These are phyloP conservation scores for Didymellaceae sp. DNA, from an alignment of 2,329 filamentous ascomycete species.

Conservation along the genomic window DNA sequence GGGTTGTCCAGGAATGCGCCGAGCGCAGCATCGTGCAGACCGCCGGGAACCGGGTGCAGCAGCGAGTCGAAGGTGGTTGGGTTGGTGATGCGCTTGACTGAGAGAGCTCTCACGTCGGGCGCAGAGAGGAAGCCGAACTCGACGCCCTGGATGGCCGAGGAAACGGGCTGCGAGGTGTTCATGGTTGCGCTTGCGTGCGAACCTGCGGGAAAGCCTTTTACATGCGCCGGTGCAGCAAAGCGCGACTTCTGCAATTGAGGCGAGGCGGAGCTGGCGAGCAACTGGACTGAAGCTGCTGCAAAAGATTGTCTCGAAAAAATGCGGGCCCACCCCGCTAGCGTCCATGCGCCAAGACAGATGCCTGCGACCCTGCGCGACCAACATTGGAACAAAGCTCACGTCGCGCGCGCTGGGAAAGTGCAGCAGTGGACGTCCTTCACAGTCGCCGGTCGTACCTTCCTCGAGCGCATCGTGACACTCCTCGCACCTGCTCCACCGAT, in stretches of 20 bases:
- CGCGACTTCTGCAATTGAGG: conserved; percentile 1
- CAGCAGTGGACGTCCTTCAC: background rate
- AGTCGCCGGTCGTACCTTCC: background rate
- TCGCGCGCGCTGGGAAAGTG: background rate
- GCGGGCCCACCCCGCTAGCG: conserved; percentile 31
- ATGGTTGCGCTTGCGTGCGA: conserved; percentile 31
- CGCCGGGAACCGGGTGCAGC: conserved; percentile 85
- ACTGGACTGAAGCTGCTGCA: conserved; percentile 19
- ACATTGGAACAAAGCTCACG: too few species aligned
- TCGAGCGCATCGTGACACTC: conserved; percentile 8
- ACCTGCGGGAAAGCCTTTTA: conserved; percentile 7
- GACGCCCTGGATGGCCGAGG: conserved; percentile 83
- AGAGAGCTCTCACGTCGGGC: conserved; percentile 84
- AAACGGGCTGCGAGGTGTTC: conserved; percentile 72
- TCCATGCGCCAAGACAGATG: conserved; percentile 3
- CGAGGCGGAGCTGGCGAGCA: conserved; percentile 38
- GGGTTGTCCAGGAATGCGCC: conserved; percentile 86
- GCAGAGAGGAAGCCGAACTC: conserved; percentile 86
- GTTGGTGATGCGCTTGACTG: conserved; percentile 93
- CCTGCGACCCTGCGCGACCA: too few species aligned
- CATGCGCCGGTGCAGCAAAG: conserved; percentile 16
- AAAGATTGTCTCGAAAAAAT: conserved; percentile 39
- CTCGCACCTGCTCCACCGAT: background rate
- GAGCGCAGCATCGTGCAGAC: conserved; percentile 89
- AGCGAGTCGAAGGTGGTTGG: conserved; percentile 93